phyloP scores from a whole-genome alignment of 345 rosid genomes.

The Kernera saxatilis region DNA sequence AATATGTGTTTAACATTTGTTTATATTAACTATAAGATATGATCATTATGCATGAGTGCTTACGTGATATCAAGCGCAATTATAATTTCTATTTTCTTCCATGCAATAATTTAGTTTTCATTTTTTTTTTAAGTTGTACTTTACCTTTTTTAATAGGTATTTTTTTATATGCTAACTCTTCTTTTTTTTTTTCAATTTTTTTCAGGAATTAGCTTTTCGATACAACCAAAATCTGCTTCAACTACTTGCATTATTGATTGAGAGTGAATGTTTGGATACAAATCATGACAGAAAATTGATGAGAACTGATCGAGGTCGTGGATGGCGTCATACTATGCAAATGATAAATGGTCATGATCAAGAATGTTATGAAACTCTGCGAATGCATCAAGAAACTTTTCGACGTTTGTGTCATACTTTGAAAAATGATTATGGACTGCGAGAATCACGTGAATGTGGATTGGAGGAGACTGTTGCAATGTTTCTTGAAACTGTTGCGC shows the following conservation, averaged over 20 bases:
- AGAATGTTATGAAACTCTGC: not conserved
- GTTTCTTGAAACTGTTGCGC: not conserved
- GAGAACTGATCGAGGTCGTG: not conserved
- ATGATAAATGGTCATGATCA: not conserved
- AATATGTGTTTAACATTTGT: too few relatives aligned
- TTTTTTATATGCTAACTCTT: not conserved
- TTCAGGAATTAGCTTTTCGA: not conserved
- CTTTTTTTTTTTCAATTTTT: not conserved
- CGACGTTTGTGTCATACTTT: not conserved
- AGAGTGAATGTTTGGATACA: not conserved
- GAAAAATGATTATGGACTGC: not conserved
- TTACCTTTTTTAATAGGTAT: too few relatives aligned
- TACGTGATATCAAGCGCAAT: too few relatives aligned
- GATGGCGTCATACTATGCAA: not conserved
- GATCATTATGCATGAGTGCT: too few relatives aligned
- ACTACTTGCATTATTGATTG: not conserved
- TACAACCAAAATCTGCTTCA: not conserved
- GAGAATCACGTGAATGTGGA: not conserved
- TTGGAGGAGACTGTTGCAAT: not conserved
- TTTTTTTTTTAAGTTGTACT: not conserved
- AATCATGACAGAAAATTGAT: not conserved
- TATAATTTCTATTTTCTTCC: too few relatives aligned
- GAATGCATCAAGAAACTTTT: not conserved
- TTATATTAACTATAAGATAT: too few relatives aligned
- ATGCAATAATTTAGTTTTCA: too few relatives aligned